Evolutionary conservation across 2,329 filamentous ascomycete genomes (phyloP).

Genomic region (Parasarocladium wereldwijsianum): DNA sequence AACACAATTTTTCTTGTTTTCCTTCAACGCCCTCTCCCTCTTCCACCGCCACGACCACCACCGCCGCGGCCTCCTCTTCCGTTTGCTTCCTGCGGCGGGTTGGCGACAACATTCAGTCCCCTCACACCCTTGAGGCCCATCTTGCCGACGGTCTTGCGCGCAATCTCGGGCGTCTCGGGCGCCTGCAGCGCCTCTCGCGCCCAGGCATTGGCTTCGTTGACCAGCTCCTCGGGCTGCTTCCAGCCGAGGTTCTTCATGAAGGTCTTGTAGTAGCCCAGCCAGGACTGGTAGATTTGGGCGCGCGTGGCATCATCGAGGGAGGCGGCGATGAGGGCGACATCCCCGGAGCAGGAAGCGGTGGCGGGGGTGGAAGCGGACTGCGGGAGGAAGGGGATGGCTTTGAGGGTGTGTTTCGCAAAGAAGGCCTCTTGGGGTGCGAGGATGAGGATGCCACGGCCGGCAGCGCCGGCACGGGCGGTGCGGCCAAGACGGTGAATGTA

Average conservation of each 20-base stretch:
- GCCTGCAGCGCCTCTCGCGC: conserved; percentile 31
- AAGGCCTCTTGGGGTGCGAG: conserved; percentile 34
- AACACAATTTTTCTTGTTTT: too few species aligned
- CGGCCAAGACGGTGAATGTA: conserved; percentile 56
- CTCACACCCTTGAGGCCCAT: conserved; percentile 40
- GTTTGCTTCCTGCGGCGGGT: too few species aligned
- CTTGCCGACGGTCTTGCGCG: conserved; percentile 34
- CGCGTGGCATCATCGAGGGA: conserved; percentile 28
- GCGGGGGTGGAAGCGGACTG: conserved; percentile 30
- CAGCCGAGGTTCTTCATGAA: conserved; percentile 28
- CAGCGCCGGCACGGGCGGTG: conserved; percentile 49
- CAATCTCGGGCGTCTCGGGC: conserved; percentile 29
- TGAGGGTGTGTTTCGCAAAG: conserved; percentile 34
- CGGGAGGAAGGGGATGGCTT: conserved; percentile 36
- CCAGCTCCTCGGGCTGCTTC: conserved; percentile 26
- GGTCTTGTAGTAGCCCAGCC: conserved; percentile 41
- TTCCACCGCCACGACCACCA: too few species aligned
- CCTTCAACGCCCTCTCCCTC: too few species aligned
- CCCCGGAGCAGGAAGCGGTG: too few species aligned
- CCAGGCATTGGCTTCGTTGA: conserved; percentile 34
- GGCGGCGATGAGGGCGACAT: conserved; percentile 23
- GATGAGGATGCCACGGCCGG: conserved; percentile 47
- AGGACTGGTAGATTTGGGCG: conserved; percentile 38
- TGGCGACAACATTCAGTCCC: conserved; percentile 32
- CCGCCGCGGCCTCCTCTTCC: too few species aligned